Evolutionary conservation across 78 protist species (phyloP), one percentile per base, ranked within the genome.

Genomic region (Dictyostelium purpureum): DNA sequence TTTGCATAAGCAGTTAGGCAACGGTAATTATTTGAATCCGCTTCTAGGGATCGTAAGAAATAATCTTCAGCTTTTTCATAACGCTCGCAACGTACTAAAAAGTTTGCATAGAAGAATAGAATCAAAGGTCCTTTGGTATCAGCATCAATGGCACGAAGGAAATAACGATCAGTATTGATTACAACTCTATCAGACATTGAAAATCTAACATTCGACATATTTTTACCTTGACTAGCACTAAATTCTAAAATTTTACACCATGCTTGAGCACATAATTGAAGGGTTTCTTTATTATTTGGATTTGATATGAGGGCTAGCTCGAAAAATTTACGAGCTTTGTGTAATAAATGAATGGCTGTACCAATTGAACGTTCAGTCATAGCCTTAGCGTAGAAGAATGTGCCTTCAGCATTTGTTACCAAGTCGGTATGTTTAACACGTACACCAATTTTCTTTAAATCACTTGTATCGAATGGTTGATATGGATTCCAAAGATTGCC

Each of bases 241-340:
- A 85, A 85, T 33, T 85, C 91, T 21, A 85, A 38, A 43, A 85
- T 85, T 79, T 85, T 85, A 24, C 81, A 85, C 79, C 91, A 73
- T 0, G 91, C 76, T 28, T 85, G 91, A 42, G 91, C 91, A 59
- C 91, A 85, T 2, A 85, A 37, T 59, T 85, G 91, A 2, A 85
- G 76, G n/a, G 88, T 79, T 45, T 88, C 94, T 37, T 88, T 88
- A 14, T 88, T 88, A 52, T 88, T 88, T 75, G 94, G 94, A 47
- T 88, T 79, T 9, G 85, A 75, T 18, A 79, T 88, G 31, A 88
- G 45, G 1, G 94, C 94, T 47, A 79, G 33, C 12, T 79, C 94
- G 35, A 88, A 88, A 43, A 66, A 35, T 35, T 88, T 79, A n/a
- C 79, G 37, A 21, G 94, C 94, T 24, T 79, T 79, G 31, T 88